Conservation (phyloP, 495 filamentous ascomycete genomes). For the Parathielavia appendiculata region DNA sequence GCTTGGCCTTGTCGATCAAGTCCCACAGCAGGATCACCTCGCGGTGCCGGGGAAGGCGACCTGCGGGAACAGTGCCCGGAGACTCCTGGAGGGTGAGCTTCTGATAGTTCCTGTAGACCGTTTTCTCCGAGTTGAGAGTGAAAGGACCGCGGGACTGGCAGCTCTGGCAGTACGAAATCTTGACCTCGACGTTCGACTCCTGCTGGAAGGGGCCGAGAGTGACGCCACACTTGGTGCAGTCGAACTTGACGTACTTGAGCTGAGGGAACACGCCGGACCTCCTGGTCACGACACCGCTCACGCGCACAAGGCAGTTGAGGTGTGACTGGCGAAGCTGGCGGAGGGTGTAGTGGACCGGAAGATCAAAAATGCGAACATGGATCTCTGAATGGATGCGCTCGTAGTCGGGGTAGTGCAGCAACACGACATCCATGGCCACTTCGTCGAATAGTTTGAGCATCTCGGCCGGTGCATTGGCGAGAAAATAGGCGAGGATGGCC, state of each 20-base stretch:
- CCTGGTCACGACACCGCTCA: constrained; percentile 91
- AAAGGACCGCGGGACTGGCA: constrained; percentile 96
- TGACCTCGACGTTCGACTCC: constrained; percentile 91
- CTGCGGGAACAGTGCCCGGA: constrained; percentile 92
- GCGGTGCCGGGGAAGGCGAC: constrained; percentile 88
- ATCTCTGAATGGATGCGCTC: constrained; percentile 97
- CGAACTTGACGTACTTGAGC: constrained; percentile 95
- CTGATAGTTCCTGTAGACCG: constrained; percentile 98
- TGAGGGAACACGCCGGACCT: constrained; percentile 98
- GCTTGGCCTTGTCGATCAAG: constrained; percentile 93
- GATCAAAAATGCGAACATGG: constrained; percentile 91
- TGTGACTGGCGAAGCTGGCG: constrained; percentile 94
- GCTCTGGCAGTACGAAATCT: constrained; percentile 93
- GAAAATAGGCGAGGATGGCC: constrained; percentile 95
- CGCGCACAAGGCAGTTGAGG: constrained; percentile 92
- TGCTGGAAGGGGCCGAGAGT: constrained; percentile 96
- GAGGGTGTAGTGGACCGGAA: constrained; percentile 93
- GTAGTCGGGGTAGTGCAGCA: constrained; percentile 95
- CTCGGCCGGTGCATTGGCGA: constrained; percentile 91
- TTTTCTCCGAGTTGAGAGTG: constrained; percentile 94
- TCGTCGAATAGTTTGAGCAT: constrained; percentile 95
- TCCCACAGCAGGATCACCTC: constrained; percentile 97
- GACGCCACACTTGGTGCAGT: constrained; percentile 87
- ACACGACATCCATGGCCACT: constrained; percentile 89
- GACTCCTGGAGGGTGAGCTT: constrained; percentile 97